Conservation (phyloP, 805 yeast species). For the Metschnikowia drakensbergensis region DNA sequence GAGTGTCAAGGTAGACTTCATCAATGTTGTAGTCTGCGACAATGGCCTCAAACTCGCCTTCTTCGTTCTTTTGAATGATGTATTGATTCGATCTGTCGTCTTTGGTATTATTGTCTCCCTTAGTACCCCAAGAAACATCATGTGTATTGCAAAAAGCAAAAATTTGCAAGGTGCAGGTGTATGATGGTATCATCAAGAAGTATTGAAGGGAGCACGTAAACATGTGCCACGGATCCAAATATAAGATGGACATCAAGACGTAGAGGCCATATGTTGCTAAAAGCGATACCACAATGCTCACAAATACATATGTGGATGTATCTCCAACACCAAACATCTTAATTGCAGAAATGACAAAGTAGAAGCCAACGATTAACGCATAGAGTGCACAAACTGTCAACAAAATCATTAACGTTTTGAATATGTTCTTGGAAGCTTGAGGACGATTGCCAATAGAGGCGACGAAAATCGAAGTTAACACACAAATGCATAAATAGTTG, state of each 20-base stretch:
- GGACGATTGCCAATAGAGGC: constrained; percentile 97
- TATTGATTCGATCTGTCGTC: constrained; percentile 74
- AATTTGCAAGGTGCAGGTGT: constrained; percentile 87
- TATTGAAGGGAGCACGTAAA: constrained; percentile 84
- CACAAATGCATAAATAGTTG: constrained; percentile 80
- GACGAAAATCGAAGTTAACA: constrained; percentile 81
- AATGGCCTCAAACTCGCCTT: constrained; percentile 75
- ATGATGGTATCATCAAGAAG: constrained; percentile 84
- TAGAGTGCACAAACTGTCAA: constrained; percentile 77
- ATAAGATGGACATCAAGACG: constrained; percentile 72
- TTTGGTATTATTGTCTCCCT: constrained; percentile 76
- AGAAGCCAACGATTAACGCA: constrained; percentile 77
- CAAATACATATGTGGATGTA: constrained; percentile 47
- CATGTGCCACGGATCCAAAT: constrained; percentile 96
- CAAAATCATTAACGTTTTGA: constrained; percentile 65
- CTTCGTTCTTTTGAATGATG: constrained; percentile 71
- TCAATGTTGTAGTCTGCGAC: constrained; percentile 83
- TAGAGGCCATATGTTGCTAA: constrained; percentile 91
- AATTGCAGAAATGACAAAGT: constrained; percentile 62
- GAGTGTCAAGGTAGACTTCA: constrained; percentile 71
- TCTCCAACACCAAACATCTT: constrained; percentile 39
- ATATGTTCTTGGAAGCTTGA: constrained; percentile 84
- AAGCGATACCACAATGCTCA: constrained; percentile 78
- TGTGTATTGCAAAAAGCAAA: constrained; percentile 98
- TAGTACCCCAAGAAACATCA: constrained; percentile 99